Conservation (phyloP, 345 rosid genomes). For the Gossypium thurberi region DNA sequence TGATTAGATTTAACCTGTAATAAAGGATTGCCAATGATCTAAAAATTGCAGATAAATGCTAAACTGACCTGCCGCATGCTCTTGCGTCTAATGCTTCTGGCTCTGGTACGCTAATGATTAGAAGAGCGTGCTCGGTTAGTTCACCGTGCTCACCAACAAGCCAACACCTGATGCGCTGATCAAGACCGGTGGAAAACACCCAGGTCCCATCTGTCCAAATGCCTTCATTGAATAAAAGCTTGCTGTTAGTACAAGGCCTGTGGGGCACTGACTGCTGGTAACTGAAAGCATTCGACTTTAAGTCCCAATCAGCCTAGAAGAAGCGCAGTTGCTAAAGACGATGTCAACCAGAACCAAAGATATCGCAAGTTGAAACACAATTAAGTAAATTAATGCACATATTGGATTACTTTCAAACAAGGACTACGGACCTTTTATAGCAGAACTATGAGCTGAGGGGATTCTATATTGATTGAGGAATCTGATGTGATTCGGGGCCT, state of each 20-base stretch:
- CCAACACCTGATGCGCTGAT: constrained; percentile 94
- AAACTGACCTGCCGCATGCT: constrained; percentile 53
- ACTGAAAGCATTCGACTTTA: neutral
- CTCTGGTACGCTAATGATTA: constrained; percentile 73
- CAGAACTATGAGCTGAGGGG: constrained; percentile 74
- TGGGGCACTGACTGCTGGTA: neutral
- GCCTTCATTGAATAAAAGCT: constrained; percentile 38
- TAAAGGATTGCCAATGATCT: neutral
- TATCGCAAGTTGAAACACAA: neutral
- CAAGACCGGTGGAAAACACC: constrained; percentile 96
- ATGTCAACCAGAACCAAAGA: neutral
- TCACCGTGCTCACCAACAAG: constrained; percentile 27
- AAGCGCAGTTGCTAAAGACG: neutral
- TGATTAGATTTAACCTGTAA: neutral
- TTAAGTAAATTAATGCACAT: neutral
- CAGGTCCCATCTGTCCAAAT: constrained; percentile 85
- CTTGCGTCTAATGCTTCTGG: constrained; percentile 85
- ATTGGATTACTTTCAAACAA: neutral
- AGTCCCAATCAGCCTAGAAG: neutral
- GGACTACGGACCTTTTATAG: constrained; percentile 59
- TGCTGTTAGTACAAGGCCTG: constrained; percentile 12
- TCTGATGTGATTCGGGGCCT: constrained; percentile 30
- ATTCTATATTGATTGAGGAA: constrained; percentile 38
- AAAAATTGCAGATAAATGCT: neutral
- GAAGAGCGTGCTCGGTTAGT: constrained; percentile 26